A percentile compares a stretch with the other conserved stretches of the same genome.
Conservation (phyloP, 2,329 filamentous ascomycete genomes). For the Mycosphaerella sp. region DNA sequence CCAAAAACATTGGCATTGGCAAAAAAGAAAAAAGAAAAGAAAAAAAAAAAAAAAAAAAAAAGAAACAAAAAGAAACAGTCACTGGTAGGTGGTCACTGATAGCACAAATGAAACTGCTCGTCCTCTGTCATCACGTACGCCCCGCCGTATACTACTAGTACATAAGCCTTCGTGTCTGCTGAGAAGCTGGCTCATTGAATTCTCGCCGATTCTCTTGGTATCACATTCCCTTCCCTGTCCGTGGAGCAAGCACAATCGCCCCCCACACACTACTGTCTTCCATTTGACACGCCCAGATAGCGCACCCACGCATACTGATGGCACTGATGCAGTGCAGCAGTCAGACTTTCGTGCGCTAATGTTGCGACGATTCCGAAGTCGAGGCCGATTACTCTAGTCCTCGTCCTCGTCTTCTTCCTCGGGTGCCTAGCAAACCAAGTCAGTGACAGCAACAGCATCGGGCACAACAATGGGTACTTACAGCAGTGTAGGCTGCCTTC, state of each 20-base stretch:
- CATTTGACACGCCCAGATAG: slow-evolving; percentile 1
- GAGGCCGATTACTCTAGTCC: slow-evolving; percentile 22
- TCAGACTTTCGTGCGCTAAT: not conserved
- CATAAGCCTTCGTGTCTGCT: slow-evolving; percentile 14
- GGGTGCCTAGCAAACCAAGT: slow-evolving; percentile 26
- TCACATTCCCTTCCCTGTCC: slow-evolving; percentile 14
- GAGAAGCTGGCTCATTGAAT: slow-evolving; percentile 18
- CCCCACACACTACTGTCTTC: slow-evolving; percentile 10
- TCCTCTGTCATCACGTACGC: slow-evolving; percentile 3
- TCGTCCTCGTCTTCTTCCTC: slow-evolving; percentile 37
- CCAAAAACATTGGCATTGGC: no score
- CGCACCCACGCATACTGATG: no score
- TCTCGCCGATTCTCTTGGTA: slow-evolving; percentile 16
- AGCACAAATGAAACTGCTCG: slow-evolving; percentile 7
- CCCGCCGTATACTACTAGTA: slow-evolving; percentile 13
- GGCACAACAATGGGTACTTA: slow-evolving; percentile 43
- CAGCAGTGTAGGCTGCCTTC: slow-evolving; percentile 81
- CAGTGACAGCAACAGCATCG: slow-evolving; percentile 5
- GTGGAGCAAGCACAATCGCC: slow-evolving; percentile 15
- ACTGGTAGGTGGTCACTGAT: not conserved
- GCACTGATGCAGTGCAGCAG: not conserved
- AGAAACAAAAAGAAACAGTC: no score
- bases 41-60: no score
- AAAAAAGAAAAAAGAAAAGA: no score
- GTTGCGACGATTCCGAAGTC: not conserved